Evolutionary conservation across 108 stramenopile genomes (phyloP), one percentile per base, ranked within the genome.

Genomic region (Cylindrotheca fusiformis): DNA sequence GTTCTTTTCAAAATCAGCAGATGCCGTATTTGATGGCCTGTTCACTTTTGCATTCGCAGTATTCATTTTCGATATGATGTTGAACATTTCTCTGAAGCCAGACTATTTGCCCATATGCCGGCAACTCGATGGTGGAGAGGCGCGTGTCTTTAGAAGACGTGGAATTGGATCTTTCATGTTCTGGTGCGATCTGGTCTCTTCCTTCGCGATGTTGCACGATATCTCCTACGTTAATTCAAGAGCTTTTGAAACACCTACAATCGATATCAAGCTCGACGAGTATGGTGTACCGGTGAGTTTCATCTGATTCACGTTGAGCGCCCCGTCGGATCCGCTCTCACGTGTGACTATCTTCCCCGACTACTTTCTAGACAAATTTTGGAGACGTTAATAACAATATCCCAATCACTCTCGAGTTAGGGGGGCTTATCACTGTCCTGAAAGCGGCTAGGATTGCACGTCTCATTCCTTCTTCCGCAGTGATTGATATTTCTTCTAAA

Each of bases 181-280:
- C 48, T 87, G 86, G 86, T 80, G 77, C 53, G 86, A 87, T 65
- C 27, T 82, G 1, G 36, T 84, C n/a, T 78, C 74, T 1, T 81
- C 83, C 1, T 32, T 77, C 0, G 63, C 81, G 8, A 62, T 88
- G 23, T 48, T 82, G 26, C 71, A 68, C 33, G 80, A 88, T 31
- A 77, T 88, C 32, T 51, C 74, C 8, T 78, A 55, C 46, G 73
- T 85, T 49, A 77, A 64, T 65, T 6, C 49, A 23, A 0, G 25
- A 1, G 36, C 51, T 17, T 67, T 53, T 44, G 28, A 22, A 18
- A 60, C 55, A 21, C 23, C 17, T 10, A 41, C 29, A 0, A 12
- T 65, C 2, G 0, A 54, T 22, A 48, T 82, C 30, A 47, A 23
- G 31, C 31, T 83, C 33, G 53, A 69, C 46, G 1, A 56, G 19